A percentile compares a stretch with the other conserved stretches of the same genome.
phyloP scores from a whole-genome alignment of 164 flowering plant genomes.

The Macadamia tetraphylla region DNA sequence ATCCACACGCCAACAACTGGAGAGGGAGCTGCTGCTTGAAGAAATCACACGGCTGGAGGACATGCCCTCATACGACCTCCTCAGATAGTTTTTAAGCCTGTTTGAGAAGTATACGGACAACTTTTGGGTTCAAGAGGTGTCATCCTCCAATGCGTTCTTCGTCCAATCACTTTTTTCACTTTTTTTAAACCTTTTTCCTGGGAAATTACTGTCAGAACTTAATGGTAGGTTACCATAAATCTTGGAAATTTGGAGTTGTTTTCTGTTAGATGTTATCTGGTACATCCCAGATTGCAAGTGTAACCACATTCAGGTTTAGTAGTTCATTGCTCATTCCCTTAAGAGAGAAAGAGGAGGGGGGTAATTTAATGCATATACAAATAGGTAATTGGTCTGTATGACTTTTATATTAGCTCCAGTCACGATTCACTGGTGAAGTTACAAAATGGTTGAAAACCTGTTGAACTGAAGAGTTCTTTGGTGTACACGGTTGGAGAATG shows the following conservation, averaged over 20 bases:
- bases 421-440: no score
- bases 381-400: no score
- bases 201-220: neutral
- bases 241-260: neutral
- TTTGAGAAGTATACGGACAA: neutral
- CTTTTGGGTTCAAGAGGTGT: neutral
- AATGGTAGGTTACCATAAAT: neutral
- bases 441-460: no score
- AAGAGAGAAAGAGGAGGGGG: no score
- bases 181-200: neutral
- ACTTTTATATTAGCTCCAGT: no score
- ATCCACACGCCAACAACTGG: constrained; percentile 64
- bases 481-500: no score
- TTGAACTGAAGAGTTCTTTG: no score
- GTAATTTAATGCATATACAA: no score
- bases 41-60: constrained; percentile 60
- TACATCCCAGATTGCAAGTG: neutral
- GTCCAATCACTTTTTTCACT: neutral
- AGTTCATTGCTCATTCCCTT: no score
- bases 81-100: constrained; percentile 24
- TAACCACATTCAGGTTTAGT: neutral
- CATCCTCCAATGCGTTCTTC: neutral
- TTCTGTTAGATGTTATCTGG: neutral
- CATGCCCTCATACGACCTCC: constrained; percentile 63
- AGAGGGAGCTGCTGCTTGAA: constrained; percentile 62